Evolutionary conservation across 2,329 filamentous ascomycete genomes (phyloP), one percentile per base, ranked within the genome.

Genomic region (Didymella glomerata): DNA sequence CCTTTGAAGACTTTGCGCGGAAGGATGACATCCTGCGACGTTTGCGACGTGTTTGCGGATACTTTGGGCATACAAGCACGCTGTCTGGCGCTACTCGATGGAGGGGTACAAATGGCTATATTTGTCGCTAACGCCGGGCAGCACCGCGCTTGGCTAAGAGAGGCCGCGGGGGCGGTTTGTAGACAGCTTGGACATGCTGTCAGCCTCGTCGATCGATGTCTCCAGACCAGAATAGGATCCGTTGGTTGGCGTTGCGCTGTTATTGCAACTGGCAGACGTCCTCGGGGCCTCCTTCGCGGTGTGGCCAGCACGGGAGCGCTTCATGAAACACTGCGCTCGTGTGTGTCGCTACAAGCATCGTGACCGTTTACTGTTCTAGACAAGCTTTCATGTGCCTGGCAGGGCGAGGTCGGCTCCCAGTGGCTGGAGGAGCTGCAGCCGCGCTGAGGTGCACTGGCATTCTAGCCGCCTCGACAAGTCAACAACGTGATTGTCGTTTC

Each of bases 341-440:
- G 50, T 54, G 45, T 24, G 51, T 59, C 46, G 46, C 40, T 50
- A 49, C 54, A 57, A 63, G 63, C 55, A 54, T 42, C 54, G 63
- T 64, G 63, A 66, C 62, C 67, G 63, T 53, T 60, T 57, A 41
- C 62, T 58, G 13, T 45, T 60, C 63, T 59, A 45, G 65, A 66
- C 46, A 58, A 58, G 55, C 62, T 54, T 53, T 61, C 62, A 60
- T 60, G 59, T 57, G 46, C 56, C 46, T 54, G 32, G 36, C 45
- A 47, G 28, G 20, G 62, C 66, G 54, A 62, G 38, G 53, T 63
- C 61, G 56, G 61, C 52, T 61, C 57, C 54, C 46, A 27, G 32
- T 60, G 48, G 54, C 48, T 40, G 51, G 48, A 38, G 30, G 32
- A 36, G 34, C 45, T 38, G 50, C 40, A 41, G 48, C 44, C 45